These are phyloP conservation scores for Trichosporon coremiiforme DNA, from an alignment of 1,284 basidiomycete species.

Conservation along the genomic window DNA sequence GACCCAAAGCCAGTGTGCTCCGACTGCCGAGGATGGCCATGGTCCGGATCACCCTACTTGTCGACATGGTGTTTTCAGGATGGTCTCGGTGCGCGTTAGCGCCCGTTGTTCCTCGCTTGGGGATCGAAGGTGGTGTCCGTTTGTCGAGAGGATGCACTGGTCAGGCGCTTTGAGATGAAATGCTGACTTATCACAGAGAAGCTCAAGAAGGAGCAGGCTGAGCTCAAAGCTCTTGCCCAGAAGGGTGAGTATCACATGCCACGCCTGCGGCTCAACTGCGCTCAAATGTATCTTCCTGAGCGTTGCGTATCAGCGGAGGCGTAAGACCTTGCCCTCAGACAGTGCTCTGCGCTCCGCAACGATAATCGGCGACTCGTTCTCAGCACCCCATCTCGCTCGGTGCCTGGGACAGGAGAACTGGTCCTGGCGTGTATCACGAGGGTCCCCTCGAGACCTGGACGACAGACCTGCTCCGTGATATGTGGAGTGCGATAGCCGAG, in stretches of 20 bases:
- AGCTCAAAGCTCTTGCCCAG: conserved; percentile 39
- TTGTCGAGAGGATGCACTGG: background rate
- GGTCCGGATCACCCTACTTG: background rate
- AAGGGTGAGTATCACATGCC: conserved; percentile 39
- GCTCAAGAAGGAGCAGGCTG: conserved; percentile 43
- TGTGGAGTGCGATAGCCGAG: background rate
- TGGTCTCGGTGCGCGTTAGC: background rate
- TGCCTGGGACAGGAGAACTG: background rate
- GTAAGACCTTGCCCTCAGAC: too few species aligned
- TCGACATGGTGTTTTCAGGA: background rate
- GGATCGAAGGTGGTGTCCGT: background rate
- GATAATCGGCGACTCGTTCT: background rate
- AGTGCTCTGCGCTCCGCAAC: too few species aligned
- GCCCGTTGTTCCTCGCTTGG: background rate
- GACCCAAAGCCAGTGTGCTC: background rate
- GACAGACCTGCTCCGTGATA: background rate
- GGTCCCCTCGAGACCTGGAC: background rate
- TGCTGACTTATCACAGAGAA: conserved; percentile 25
- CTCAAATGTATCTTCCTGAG: too few species aligned
- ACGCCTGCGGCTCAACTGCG: too few species aligned
- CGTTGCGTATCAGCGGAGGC: too few species aligned
- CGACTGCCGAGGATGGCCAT: background rate
- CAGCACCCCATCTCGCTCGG: background rate
- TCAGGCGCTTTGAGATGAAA: too few species aligned
- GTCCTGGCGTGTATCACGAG: background rate